phyloP scores from a whole-genome alignment of 345 rosid species.

The Eucalyptus melliodora region DNA sequence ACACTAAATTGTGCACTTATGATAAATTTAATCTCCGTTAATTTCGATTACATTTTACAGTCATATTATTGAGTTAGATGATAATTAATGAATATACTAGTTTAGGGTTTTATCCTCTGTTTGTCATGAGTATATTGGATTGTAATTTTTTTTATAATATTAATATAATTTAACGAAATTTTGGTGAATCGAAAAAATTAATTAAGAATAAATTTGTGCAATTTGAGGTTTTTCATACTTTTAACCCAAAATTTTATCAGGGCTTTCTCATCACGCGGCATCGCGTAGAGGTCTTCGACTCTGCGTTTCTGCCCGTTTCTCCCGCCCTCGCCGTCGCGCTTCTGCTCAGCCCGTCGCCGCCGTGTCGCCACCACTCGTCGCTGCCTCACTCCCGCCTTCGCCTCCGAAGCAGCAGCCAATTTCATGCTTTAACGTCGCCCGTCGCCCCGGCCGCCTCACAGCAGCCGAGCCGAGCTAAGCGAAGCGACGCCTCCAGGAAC shows the following conservation, averaged over 20 bases:
- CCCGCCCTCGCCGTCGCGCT: neutral
- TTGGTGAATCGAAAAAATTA: no score
- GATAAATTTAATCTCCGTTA: fast-evolving
- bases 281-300: no score
- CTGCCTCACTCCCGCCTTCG: neutral
- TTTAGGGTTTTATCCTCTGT: no score
- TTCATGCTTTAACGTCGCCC: neutral
- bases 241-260: no score
- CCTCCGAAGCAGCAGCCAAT: neutral
- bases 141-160: no score
- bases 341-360: neutral
- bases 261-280: no score
- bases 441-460: neutral
- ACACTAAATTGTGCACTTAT: fast-evolving
- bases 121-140: no score
- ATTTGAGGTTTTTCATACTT: no score
- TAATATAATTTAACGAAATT: no score
- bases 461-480: neutral
- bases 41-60: fast-evolving
- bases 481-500: neutral
- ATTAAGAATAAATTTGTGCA: no score
- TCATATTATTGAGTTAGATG: fast-evolving
- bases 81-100: fast-evolving
- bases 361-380: neutral
- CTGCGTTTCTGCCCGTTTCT: neutral